Percentiles rank a stretch among this genome's conserved stretches.
phyloP scores from a whole-genome alignment of 1,284 basidiomycete genomes.

The Fomitopsis betulina region DNA sequence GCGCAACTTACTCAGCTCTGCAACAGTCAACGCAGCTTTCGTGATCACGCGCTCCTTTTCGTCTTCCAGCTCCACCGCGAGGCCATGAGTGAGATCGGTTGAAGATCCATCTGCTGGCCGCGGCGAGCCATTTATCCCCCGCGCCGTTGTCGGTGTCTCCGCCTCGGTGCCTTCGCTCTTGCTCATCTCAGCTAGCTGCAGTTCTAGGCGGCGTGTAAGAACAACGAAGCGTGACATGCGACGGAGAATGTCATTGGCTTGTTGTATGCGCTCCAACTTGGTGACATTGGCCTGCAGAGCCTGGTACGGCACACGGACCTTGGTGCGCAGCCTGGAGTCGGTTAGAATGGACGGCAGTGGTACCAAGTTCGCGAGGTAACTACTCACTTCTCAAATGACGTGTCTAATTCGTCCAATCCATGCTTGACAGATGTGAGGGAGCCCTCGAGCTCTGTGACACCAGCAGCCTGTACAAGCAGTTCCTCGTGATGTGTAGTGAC shows the following conservation, averaged over 20 bases:
- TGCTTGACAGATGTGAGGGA: conserved; percentile 57
- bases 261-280: conserved; percentile 72
- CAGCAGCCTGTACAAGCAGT: conserved; percentile 67
- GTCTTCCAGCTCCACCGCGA: conserved; percentile 48
- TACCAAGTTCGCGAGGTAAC: conserved; percentile 1
- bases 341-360: conserved; percentile 15
- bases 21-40: conserved; percentile 86
- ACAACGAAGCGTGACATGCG: conserved; percentile 80
- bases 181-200: conserved; percentile 71
- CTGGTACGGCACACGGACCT: conserved; percentile 81
- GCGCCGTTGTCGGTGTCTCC: conserved; percentile 15
- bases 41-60: conserved; percentile 84
- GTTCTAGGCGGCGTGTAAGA: conserved; percentile 73
- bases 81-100: conserved; percentile 17
- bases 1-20: conserved; percentile 70
- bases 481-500: conserved; percentile 72
- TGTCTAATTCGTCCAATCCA: conserved; percentile 65
- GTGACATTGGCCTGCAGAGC: conserved; percentile 66
- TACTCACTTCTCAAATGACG: conserved; percentile 67
- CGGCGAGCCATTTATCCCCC: conserved; percentile 11
- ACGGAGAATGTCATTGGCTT: conserved; percentile 79
- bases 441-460: conserved; percentile 58
- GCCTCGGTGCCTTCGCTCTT: conserved; percentile 17
- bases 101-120: not conserved
- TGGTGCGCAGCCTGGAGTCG: conserved; percentile 62